Conservation (phyloP, 768 basidiomycete genomes). For the Austroboletus eburneus region DNA sequence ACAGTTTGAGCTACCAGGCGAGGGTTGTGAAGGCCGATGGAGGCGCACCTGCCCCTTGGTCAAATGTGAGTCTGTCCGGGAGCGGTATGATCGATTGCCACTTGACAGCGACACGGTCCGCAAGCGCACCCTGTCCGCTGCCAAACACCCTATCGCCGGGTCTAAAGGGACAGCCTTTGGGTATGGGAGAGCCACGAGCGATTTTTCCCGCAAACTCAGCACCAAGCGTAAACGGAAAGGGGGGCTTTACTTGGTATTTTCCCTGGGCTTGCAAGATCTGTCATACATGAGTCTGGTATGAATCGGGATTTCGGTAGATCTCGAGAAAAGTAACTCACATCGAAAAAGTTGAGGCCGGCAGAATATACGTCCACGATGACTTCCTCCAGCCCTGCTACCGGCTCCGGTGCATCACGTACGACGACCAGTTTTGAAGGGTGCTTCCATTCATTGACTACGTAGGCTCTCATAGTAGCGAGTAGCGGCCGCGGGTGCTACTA, state of each 20-base stretch:
- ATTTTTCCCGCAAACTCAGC: slow-evolving; percentile 84
- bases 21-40: not conserved
- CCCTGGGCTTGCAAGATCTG: slow-evolving; percentile 86
- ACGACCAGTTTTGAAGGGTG: slow-evolving; percentile 64
- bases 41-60: slow-evolving; percentile 75
- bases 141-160: slow-evolving; percentile 90
- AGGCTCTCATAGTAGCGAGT: slow-evolving; percentile 61
- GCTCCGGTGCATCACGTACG: slow-evolving; percentile 53
- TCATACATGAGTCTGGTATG: not conserved
- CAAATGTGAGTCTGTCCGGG: slow-evolving; percentile 72
- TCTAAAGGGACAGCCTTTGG: slow-evolving; percentile 70
- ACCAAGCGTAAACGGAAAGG: slow-evolving; percentile 82
- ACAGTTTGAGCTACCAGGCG: not conserved
- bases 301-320: slow-evolving; percentile 7
- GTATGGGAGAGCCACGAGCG: slow-evolving; percentile 66
- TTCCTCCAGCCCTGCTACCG: slow-evolving; percentile 44
- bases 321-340: slow-evolving; percentile 37
- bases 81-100: slow-evolving; percentile 54
- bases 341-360: slow-evolving; percentile 76
- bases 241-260: slow-evolving; percentile 81
- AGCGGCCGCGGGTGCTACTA: not conserved
- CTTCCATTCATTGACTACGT: slow-evolving; percentile 63
- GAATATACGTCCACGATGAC: slow-evolving; percentile 75
- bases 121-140: slow-evolving; percentile 71
- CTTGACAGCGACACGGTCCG: slow-evolving; percentile 64